Evolutionary conservation across 2,329 filamentous ascomycete genomes (phyloP).

Genomic region (Calycina herbarum): DNA sequence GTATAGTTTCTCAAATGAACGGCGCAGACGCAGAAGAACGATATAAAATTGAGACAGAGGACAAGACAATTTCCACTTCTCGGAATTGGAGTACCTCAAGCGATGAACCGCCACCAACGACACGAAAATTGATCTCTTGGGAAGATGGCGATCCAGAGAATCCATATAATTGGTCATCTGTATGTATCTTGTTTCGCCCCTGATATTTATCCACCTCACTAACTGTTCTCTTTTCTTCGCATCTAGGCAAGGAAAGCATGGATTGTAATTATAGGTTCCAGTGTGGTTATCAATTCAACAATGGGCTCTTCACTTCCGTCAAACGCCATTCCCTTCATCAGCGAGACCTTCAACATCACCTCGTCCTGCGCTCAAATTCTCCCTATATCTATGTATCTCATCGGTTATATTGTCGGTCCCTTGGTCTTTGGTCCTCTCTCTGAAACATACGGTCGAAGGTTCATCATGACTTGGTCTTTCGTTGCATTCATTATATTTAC

Average conservation of each 20-base stretch:
- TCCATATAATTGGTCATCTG: conserved; percentile 36
- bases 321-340: conserved; percentile 60
- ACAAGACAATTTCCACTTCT: conserved; percentile 35
- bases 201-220: neutral
- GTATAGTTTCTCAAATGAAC: conserved; percentile 36
- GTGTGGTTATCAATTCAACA: conserved; percentile 66
- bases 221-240: neutral
- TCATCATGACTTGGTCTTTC: conserved; percentile 63
- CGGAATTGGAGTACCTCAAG: conserved; percentile 32
- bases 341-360: conserved; percentile 56
- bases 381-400: conserved; percentile 62
- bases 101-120: conserved; percentile 10
- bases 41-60: conserved; percentile 45
- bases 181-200: conserved; percentile 16
- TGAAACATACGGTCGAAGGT: conserved; percentile 62
- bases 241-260: conserved; percentile 52
- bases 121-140: conserved; percentile 33
- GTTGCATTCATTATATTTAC: conserved; percentile 66
- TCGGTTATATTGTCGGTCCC: conserved; percentile 59
- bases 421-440: conserved; percentile 65
- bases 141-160: conserved; percentile 34
- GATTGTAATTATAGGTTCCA: conserved; percentile 55
- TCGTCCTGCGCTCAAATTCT: conserved; percentile 44
- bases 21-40: conserved; percentile 44
- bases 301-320: conserved; percentile 65